These are phyloP conservation scores for Narthecium ossifragum DNA, from an alignment of 106 monocot species.

Conservation along the genomic window DNA sequence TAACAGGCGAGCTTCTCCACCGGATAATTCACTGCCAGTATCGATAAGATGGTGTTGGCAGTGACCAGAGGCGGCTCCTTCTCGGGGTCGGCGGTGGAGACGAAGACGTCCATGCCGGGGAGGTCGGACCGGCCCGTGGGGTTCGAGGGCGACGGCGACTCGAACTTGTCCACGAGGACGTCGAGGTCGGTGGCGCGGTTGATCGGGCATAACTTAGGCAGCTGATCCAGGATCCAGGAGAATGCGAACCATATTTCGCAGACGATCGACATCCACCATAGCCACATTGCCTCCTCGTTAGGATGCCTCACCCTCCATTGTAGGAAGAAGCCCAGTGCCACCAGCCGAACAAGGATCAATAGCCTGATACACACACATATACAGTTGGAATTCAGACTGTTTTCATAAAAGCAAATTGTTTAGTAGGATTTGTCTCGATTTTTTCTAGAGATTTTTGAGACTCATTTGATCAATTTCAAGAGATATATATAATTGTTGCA, in stretches of 20 bases:
- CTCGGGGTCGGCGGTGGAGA: constrained; percentile 64
- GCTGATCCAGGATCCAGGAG: constrained; percentile 77
- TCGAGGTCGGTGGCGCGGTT: constrained; percentile 65
- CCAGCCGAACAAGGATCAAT: constrained; percentile 41
- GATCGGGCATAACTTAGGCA: constrained; percentile 69
- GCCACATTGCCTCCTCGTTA: constrained; percentile 77
- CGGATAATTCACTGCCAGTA: constrained; percentile 74
- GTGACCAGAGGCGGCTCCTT: constrained; percentile 81
- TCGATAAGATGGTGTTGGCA: constrained; percentile 78
- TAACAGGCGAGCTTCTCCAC: constrained; percentile 80
- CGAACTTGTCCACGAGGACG: constrained; percentile 53
- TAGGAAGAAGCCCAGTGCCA: constrained; percentile 55
- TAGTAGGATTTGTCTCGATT: no score
- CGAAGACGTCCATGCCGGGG: constrained; percentile 54
- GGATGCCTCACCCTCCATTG: constrained; percentile 60
- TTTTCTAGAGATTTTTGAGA: no score
- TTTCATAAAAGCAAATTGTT: no score
- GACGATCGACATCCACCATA: constrained; percentile 79
- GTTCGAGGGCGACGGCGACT: constrained; percentile 21
- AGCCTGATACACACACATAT: no score
- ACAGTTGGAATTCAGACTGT: no score
- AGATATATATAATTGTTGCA: no score
- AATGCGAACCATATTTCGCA: constrained; percentile 95
- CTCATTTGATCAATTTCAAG: no score
- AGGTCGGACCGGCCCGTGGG: constrained; percentile 42